Base-by-base conservation (phyloP, 2,329 filamentous ascomycete species). In the Cadophora sp. region DNA sequence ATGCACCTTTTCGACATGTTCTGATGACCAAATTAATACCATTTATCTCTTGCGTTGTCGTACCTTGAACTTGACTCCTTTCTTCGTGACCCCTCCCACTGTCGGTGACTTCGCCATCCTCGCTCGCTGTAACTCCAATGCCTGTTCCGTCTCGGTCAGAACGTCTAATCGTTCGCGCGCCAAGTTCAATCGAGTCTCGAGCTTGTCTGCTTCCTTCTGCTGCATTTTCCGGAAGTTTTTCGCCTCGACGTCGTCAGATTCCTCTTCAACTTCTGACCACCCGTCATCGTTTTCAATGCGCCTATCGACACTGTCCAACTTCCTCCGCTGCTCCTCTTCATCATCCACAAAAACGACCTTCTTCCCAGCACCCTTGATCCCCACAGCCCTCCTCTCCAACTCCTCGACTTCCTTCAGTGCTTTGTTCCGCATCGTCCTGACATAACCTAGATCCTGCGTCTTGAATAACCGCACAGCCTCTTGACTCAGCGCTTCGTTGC, bases 91-190 rank as follows among this genome's bases (percentile, higher is more conserved):
- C 16, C 87, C 86, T 46, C 86, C 86, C 6, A 85, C 83, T 1
- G 87, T 90, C 9, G 85, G 81, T 72, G 87, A 89, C 81, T 91
- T 91, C 43, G 86, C 87, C 87, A 90, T 90, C 77, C 85, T 86
- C 22, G 87, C 85, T 68, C 85, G 82, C 77, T 90, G 87, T 65
- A 87, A 68, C 69, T 88, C 87, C 29, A 91, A 80, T 72, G 84
- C 80, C 48, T 82, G 79, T 78, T 91, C 88, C 27, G 87, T 85
- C 26, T 83, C 80, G n/a, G 83, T 80, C 31, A 91, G 79, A 1
- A 81, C 81, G 75, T 82, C 82, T 70, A 89, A 80, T 77, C 88
- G 86, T 78, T 85, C 84, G 71, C 81, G 83, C 6, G 86, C 83
- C 24, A 79, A 79, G 50, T 80, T 80, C 37, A 90, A 80, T 68